phyloP scores from a whole-genome alignment of 169 alveolate species.

The Cryptosporidium canis region DNA sequence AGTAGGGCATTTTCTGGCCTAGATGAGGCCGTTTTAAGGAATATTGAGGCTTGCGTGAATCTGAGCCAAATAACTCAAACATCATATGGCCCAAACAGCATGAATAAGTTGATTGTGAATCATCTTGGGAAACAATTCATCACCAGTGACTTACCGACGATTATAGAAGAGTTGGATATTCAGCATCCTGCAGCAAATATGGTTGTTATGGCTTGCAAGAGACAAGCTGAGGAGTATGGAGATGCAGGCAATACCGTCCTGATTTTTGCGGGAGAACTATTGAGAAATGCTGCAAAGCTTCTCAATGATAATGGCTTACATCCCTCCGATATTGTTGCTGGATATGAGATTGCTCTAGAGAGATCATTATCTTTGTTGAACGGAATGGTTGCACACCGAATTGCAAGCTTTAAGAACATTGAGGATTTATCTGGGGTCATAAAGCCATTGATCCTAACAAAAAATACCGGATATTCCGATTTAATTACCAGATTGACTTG shows the following conservation, averaged over 20 bases:
- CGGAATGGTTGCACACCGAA: conserved; percentile 60
- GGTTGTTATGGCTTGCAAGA: conserved; percentile 96
- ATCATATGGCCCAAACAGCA: conserved; percentile 96
- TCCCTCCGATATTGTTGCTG: conserved; percentile 94
- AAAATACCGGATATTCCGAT: conserved; percentile 84
- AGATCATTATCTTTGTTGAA: conserved; percentile 86
- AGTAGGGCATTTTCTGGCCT: conserved; percentile 90
- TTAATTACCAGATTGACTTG: conserved; percentile 88
- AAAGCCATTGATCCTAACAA: conserved; percentile 78
- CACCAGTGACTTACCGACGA: conserved; percentile 96
- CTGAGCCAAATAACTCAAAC: conserved; percentile 93
- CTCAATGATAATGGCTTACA: conserved; percentile 93
- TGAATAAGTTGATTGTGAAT: conserved; percentile 97
- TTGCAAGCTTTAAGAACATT: conserved; percentile 74
- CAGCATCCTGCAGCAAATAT: conserved; percentile 99
- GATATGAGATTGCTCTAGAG: conserved; percentile 95
- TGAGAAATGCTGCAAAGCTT: conserved; percentile 91
- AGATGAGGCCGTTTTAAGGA: conserved; percentile 92
- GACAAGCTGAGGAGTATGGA: conserved; percentile 96
- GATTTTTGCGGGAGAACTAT: conserved; percentile 96
- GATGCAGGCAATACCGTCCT: conserved; percentile 97
- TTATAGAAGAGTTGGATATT: conserved; percentile 96
- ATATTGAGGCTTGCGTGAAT: conserved; percentile 94
- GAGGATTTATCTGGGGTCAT: conserved; percentile 73
- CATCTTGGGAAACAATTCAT: conserved; percentile 96